Evolutionary conservation across 2,329 filamentous ascomycete species (phyloP), one percentile per base, ranked within the genome.

Genomic region (Cladorrhinum sp.): DNA sequence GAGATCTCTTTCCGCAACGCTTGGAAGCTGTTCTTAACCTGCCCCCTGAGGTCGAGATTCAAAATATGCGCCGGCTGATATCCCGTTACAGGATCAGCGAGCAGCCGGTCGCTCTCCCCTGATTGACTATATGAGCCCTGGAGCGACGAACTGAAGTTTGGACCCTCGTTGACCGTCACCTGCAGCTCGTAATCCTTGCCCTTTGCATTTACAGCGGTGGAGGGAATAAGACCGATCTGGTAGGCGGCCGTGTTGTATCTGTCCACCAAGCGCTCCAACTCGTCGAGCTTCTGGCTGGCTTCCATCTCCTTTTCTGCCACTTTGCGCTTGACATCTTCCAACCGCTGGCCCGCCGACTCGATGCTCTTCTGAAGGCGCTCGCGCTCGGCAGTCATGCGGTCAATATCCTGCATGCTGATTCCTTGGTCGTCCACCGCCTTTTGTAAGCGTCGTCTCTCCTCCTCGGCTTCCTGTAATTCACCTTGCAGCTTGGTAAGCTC

Each of bases 391-490:
- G 92, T 96, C 93, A 99, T 97, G 74, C 95, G 92, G 81, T 99
- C 95, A 72, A 99, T 98, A 82, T 99, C 95, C 77, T 95, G 90
- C 77, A 97, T 96, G 70, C 92, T 96, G 73, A 99, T 93, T 2
- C 95, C 95, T 72, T 96, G 92, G 67, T 89, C 88, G 74, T 98
- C 95, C 25, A 99, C 92, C 27, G 90, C 87, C 61, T 89, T 87
- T 73, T 98, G 93, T 9, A 99, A 81, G 27, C 83, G 82, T 48
- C 85, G 79, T 63, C 92, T 86, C 73, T 99, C 95, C 16, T 90
- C 87, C 65, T 98, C 93, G 0, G 89, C 90, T 68, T 91, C 89
- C 61, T 85, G 82, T 32, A 96, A 78, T 69, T 96, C 92, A 8
- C 82, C 77, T 57, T 88, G 80, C 22, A 92, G 84, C 72, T 93